Percentiles rank a stretch among this genome's conserved stretches.
These are phyloP conservation scores for Parastagonospora nodorum DNA, from an alignment of 2,329 filamentous ascomycete genomes.

Conservation along the genomic window DNA sequence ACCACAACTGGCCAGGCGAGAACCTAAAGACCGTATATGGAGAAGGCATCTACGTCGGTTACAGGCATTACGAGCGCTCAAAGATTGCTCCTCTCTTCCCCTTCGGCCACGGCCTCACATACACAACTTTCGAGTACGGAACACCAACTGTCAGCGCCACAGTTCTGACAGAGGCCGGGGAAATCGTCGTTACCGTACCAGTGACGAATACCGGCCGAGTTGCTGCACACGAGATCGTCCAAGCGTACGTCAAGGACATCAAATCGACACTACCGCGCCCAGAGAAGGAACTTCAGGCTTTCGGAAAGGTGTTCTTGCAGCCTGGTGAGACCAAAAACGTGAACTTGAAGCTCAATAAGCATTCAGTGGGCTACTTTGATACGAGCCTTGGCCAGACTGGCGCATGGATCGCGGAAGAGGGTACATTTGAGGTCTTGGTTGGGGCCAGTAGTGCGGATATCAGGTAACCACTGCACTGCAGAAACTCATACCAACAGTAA, in stretches of 20 bases:
- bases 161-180: constrained; percentile 53
- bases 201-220: constrained; percentile 63
- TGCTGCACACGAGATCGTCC: constrained; percentile 67
- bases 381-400: constrained; percentile 52
- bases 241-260: constrained; percentile 69
- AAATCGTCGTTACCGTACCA: constrained; percentile 55
- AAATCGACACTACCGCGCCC: constrained; percentile 68
- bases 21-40: constrained; percentile 71
- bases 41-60: constrained; percentile 75
- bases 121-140: constrained; percentile 73
- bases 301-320: constrained; percentile 54
- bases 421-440: constrained; percentile 64
- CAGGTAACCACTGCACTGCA: constrained; percentile 53
- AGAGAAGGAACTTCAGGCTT: constrained; percentile 72
- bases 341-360: constrained; percentile 48
- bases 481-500: neutral
- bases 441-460: constrained; percentile 68
- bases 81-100: constrained; percentile 68
- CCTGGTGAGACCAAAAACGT: constrained; percentile 45
- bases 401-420: constrained; percentile 70
- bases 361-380: constrained; percentile 66
- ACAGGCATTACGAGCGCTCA: constrained; percentile 71
- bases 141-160: constrained; percentile 58
- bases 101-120: constrained; percentile 80
- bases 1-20: constrained; percentile 75